Evolutionary conservation across 257 asterid species (phyloP), one percentile per base, ranked within the genome.

Genomic region (Paraleonurus japonicus): DNA sequence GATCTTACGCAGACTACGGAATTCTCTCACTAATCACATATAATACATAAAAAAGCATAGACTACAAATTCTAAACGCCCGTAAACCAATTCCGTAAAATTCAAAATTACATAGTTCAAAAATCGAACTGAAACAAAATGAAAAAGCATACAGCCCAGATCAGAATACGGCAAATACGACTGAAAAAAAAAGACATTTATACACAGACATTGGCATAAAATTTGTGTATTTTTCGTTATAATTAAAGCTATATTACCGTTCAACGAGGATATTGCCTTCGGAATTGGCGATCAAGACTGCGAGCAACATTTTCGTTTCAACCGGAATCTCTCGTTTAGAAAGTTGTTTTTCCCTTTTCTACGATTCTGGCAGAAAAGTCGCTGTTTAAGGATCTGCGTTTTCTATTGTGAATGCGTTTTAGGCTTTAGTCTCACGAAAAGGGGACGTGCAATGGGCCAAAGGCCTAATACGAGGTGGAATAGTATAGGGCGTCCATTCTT

Each of bases 241-340:
- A 1, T 19, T 58, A 55, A 22, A 32, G 8, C 4, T 24, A 47
- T 0, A 4, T 64, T 82, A 94, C 97, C 97, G 96, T 81, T 94
- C 96, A 33, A 91, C 96, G 63, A 94, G 98, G 81, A 94, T 86
- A 70, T 93, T 91, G 61, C 98, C 98, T 73, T 90, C 96, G 72
- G 95, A 94, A 32, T 91, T 91, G 75, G 97, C 96, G 70, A 90
- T 83, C 85, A 90, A 76, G 28, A 89, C 89, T 19, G 97, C 97
- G 68, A 90, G 90, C 77, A 93, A 81, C 96, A 93, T 89, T 22
- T 82, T 79, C 24, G 57, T 60, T 28, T 37, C 33, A 11, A 55
- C 67, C 41, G 53, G 79, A 61, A 76, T 80, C 84, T 80, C 81
- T 13, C 22, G 43, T 63, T 64, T 19, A 37, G 10, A 45, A 11